Conservation (phyloP, 768 basidiomycete genomes). For the Lactifluus echinatus region DNA sequence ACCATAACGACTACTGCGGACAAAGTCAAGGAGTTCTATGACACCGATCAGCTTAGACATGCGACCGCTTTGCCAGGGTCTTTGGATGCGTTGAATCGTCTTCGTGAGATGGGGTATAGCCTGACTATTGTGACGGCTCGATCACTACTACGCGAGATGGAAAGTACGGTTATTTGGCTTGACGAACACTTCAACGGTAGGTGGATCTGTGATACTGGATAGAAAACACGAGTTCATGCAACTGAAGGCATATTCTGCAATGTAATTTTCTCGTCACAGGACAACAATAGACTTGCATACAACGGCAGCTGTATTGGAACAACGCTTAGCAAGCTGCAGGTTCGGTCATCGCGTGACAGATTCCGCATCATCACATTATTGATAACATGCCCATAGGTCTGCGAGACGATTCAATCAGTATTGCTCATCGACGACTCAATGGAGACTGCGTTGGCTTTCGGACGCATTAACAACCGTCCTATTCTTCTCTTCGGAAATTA, state of each 20-base stretch:
- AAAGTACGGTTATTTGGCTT: slow-evolving; percentile 15
- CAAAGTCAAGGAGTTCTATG: slow-evolving; percentile 16
- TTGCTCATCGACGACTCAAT: slow-evolving; percentile 16
- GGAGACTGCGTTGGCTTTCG: slow-evolving; percentile 15
- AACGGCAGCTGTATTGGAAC: slow-evolving; percentile 10
- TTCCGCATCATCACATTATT: neutral
- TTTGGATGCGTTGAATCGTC: slow-evolving; percentile 2
- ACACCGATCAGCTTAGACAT: slow-evolving; percentile 12
- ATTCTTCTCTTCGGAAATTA: slow-evolving; percentile 16
- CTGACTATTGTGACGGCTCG: slow-evolving; percentile 13
- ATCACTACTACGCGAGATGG: neutral
- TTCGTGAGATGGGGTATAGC: slow-evolving; percentile 7
- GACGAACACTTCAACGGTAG: slow-evolving; percentile 14
- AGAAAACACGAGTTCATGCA: neutral
- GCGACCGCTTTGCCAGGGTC: slow-evolving; percentile 13
- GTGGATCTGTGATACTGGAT: neutral
- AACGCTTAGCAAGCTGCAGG: slow-evolving; percentile 12
- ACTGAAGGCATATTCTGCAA: slow-evolving; percentile 3
- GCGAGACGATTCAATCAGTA: neutral
- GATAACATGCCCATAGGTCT: slow-evolving; percentile 1
- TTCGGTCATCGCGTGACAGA: neutral
- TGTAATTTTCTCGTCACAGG: slow-evolving; percentile 14
- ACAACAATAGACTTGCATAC: neutral
- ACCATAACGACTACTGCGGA: slow-evolving; percentile 7
- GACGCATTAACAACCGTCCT: neutral